These are phyloP conservation scores for Heteromeles arbutifolia DNA, from an alignment of 306 rosid genomes.

Conservation along the genomic window DNA sequence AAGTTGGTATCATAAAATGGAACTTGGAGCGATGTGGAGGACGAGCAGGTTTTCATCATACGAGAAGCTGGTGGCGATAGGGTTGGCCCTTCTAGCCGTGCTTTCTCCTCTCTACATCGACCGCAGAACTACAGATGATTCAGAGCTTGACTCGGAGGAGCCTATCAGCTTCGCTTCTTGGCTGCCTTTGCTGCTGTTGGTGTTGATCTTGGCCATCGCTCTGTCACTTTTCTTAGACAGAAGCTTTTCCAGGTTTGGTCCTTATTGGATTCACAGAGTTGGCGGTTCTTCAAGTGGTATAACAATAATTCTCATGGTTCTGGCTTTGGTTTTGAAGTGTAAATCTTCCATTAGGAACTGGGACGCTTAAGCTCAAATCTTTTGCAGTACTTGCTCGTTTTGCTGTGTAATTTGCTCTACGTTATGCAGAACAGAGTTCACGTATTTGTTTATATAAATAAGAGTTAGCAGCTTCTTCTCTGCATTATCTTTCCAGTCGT, in stretches of 20 bases:
- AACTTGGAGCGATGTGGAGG: constrained; percentile 34
- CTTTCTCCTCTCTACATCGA: constrained; percentile 78
- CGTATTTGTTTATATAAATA: not conserved
- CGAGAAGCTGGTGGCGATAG: constrained; percentile 49
- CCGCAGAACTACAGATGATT: constrained; percentile 35
- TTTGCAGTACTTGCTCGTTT: not conserved
- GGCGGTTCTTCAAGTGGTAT: constrained; percentile 85
- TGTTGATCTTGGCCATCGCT: constrained; percentile 47
- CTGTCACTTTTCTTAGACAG: constrained; percentile 46
- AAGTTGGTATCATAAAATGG: constrained; percentile 35
- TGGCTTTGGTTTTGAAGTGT: constrained; percentile 65
- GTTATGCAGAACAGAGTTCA: not conserved
- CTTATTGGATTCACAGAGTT: constrained; percentile 80
- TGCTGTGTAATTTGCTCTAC: not conserved
- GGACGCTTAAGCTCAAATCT: constrained; percentile 19
- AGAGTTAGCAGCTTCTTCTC: not conserved
- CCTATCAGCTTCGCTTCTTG: constrained; percentile 27
- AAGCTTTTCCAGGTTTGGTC: constrained; percentile 55
- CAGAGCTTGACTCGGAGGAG: constrained; percentile 42
- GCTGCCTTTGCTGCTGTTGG: constrained; percentile 59
- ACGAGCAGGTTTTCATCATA: constrained; percentile 48
- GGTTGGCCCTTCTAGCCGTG: constrained; percentile 61
- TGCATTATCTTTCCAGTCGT: not conserved
- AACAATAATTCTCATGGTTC: constrained; percentile 47
- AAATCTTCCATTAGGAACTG: constrained; percentile 44